Base-by-base conservation (phyloP, 352 stramenopile genomes). In the Phytophthora vignae region DNA sequence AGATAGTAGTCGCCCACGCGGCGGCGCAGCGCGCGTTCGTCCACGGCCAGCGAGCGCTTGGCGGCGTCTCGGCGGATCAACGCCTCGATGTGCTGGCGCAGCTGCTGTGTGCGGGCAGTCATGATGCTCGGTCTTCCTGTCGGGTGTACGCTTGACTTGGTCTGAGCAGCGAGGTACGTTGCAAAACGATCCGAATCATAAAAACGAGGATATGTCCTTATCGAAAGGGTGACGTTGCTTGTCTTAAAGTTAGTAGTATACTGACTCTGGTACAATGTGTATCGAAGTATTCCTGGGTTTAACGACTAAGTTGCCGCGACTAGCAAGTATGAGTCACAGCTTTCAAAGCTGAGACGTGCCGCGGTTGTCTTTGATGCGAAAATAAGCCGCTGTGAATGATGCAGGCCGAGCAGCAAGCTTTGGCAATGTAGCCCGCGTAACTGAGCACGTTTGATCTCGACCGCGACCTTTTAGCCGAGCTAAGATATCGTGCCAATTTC, bases 1-100 rank as follows among this genome's bases (percentile, higher is more conserved):
- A 92, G 77, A 65, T 93, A 96, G 67, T 87, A 92, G 25, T 87
- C 74, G 53, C 95, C 79, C 52, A 96, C 82, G 52, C 78, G 82
- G 42, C 77, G 80, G 19, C 77, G 73, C 21, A 85, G 71, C 55
- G 84, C 64, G 9, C 67, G 55, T 22, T 88, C 81, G 19, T 87
- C 74, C 29, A 87, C 64, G 10, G 69, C n/a, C 61, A 61, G 52
- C 57, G 54, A 67, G 21, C 46, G 64, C 46, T 49, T 76, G 31
- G 55, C 52, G 11, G 74, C 63, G 38, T 94, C 80, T 40, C 71
- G 80, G 12, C 81, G 85, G 64, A 94, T 69, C 42, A 90, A 60
- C 33, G 66, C 73, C 55, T 93, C 84, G 42, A 94, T 76, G 59
- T 90, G 82, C 31, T 78, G 66, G 29, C 77, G 77, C 49, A 90